Evolutionary conservation across 106 monocot species (phyloP), one percentile per base, ranked within the genome.

Genomic region (Iris macrosiphon): DNA sequence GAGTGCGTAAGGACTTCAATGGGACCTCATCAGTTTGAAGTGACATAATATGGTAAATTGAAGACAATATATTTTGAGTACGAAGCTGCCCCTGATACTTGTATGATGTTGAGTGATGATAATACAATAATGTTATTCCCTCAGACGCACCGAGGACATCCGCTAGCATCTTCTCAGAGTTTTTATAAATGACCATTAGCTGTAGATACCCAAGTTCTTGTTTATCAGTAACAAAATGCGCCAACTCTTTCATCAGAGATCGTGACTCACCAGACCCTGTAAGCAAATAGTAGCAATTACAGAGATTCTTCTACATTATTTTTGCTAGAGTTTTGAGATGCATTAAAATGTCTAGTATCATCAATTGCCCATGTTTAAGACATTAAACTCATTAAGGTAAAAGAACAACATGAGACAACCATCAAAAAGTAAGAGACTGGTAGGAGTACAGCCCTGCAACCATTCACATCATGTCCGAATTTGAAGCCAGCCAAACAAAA

Each of bases 231-330:
- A 82, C 65, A 1, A 60, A 3, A 41, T 32, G 56, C 17, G 57
- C 26, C 17, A 96, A 21, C 33, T 89, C 82, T 40, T 66, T 83
- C 89, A 77, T 90, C 20, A 96, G 50, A 34, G 79, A 79, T 71
- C 86, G 68, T 28, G 89, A 70, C 65, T 96, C 95, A 17, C 95
- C 95, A 72, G 61, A 85, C 95, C 95, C 95, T 96, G 74, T 43
- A 58, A 28, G n/a, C n/a, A n/a, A n/a, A n/a, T n/a, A n/a, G n/a
- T n/a, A n/a, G n/a, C n/a, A 72, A 5, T 64, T 51, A 21, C 62
- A 51, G 25, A 47, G 26, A 27, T n/a, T n/a, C n/a, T n/a, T n/a
- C n/a, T n/a, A n/a, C n/a, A n/a, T n/a, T n/a, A n/a, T n/a, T n/a
- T n/a, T n/a, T n/a, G n/a, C n/a, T n/a, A n/a, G n/a, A n/a, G n/a